Evolutionary conservation across 2,329 filamentous ascomycete species (phyloP).

Genomic region (Fonsecaea pedrosoi): DNA sequence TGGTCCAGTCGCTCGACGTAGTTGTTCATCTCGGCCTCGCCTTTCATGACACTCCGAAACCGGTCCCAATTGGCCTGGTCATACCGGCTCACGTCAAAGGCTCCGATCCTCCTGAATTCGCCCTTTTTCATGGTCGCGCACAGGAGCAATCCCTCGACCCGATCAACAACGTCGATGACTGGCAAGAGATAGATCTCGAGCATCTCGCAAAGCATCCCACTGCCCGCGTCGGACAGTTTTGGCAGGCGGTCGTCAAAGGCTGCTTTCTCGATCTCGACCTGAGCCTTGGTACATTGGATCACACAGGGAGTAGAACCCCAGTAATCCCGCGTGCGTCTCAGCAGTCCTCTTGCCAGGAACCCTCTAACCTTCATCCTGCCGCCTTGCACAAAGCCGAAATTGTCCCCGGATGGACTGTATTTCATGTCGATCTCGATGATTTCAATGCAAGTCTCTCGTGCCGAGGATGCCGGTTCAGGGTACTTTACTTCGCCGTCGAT

Average conservation of each 20-base stretch:
- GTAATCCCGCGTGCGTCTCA: conserved; percentile 39
- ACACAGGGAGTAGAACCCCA: conserved; percentile 39
- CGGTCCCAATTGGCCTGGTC: conserved; percentile 40
- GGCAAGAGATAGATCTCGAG: conserved; percentile 40
- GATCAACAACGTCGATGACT: conserved; percentile 39
- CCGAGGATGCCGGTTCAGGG: conserved; percentile 33
- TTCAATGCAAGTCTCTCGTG: conserved; percentile 39
- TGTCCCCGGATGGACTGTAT: conserved; percentile 31
- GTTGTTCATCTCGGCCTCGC: conserved; percentile 39
- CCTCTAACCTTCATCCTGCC: conserved; percentile 37
- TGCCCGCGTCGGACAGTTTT: conserved; percentile 36
- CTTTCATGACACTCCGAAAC: conserved; percentile 40
- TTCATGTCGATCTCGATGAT: conserved; percentile 36
- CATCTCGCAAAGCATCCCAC: conserved; percentile 36
- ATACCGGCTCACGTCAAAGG: conserved; percentile 37
- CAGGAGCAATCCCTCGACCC: conserved; percentile 39
- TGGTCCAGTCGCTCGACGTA: conserved; percentile 40
- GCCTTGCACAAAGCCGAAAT: conserved; percentile 36
- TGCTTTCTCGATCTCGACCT: conserved; percentile 37
- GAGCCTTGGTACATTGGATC: conserved; percentile 34
- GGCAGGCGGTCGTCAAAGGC: conserved; percentile 40
- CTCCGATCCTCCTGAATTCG: conserved; percentile 38
- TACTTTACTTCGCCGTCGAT: conserved; percentile 40
- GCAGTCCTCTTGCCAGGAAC: conserved; percentile 39
- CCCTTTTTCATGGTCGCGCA: conserved; percentile 41